phyloP scores from a whole-genome alignment of 176 grass and related monocot genomes.

The Saccharum spontaneum region DNA sequence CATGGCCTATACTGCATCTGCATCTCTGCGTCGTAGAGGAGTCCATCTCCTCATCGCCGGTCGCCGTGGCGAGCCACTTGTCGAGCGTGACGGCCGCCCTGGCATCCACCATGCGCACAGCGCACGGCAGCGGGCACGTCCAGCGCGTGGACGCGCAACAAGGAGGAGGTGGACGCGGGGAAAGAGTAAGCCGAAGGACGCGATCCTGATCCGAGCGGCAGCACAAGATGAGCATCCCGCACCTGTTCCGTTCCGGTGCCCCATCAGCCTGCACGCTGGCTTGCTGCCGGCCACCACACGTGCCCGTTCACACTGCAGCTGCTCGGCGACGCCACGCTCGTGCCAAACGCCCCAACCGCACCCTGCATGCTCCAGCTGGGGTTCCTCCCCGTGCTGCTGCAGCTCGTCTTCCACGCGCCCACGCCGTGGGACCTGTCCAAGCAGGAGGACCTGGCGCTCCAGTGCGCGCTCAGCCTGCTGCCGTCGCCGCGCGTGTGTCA shows the following conservation, averaged over 20 bases:
- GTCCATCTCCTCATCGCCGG: conserved; percentile 61
- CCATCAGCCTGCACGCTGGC: conserved; percentile 65
- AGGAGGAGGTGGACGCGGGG: no score
- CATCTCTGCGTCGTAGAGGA: no score
- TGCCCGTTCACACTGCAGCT: conserved; percentile 93
- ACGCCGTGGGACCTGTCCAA: neutral
- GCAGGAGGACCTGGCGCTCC: conserved; percentile 53
- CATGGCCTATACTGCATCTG: no score
- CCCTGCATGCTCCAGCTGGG: conserved; percentile 74
- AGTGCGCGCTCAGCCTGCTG: conserved; percentile 57
- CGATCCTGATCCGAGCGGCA: no score
- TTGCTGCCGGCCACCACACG: conserved; percentile 75
- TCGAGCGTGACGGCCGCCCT: conserved; percentile 52
- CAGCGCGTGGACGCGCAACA: no score
- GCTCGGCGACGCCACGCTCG: conserved; percentile 59
- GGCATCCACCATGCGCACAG: conserved; percentile 64
- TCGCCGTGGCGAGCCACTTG: conserved; percentile 63
- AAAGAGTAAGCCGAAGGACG: no score
- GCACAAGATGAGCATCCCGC: conserved; percentile 73
- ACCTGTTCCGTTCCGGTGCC: conserved; percentile 90
- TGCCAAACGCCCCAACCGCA: conserved; percentile 58
- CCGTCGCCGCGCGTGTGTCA: conserved; percentile 50
- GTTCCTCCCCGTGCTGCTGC: conserved; percentile 64
- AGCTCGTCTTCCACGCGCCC: conserved; percentile 51
- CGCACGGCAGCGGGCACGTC: no score